These are phyloP conservation scores for Hippophae tibetana DNA, from an alignment of 306 rosid species.

Conservation along the genomic window DNA sequence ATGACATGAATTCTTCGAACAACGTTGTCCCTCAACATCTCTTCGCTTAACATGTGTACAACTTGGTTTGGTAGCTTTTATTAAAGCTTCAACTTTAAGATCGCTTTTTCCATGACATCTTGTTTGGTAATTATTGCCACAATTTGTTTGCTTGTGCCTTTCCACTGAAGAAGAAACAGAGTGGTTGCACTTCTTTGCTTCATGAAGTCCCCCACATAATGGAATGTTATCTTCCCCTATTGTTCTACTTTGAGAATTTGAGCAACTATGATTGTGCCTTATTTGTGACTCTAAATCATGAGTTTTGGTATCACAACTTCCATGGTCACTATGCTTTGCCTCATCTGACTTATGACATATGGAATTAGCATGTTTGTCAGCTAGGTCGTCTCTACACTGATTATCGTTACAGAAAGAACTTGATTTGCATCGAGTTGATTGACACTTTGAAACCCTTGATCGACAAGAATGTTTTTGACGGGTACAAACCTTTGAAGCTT, in stretches of 20 bases:
- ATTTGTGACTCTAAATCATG: constrained; percentile 26
- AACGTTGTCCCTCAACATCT: constrained; percentile 13
- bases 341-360: constrained; percentile 20
- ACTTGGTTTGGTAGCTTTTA: constrained; percentile 5
- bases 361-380: constrained; percentile 20
- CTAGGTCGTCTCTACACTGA: constrained; percentile 8
- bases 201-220: constrained; percentile 20
- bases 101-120: constrained; percentile 24
- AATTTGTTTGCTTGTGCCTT: background rate
- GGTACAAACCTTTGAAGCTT: constrained; percentile 10
- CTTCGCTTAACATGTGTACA: constrained; percentile 14
- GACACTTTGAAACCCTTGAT: constrained; percentile 23
- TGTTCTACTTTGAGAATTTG: constrained; percentile 14
- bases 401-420: constrained; percentile 20
- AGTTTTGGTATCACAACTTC: constrained; percentile 17
- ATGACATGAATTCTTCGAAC: constrained; percentile 9
- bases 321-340: constrained; percentile 33
- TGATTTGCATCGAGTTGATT: constrained; percentile 21
- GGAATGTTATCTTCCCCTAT: constrained; percentile 12
- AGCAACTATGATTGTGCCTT: constrained; percentile 18
- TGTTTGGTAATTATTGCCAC: constrained; percentile 22
- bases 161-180: constrained; percentile 15
- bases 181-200: constrained; percentile 1
- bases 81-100: constrained; percentile 2
- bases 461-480: constrained; percentile 34